Base-by-base conservation (phyloP, 202 grass and related monocot species). In the Carex sylvatica region DNA sequence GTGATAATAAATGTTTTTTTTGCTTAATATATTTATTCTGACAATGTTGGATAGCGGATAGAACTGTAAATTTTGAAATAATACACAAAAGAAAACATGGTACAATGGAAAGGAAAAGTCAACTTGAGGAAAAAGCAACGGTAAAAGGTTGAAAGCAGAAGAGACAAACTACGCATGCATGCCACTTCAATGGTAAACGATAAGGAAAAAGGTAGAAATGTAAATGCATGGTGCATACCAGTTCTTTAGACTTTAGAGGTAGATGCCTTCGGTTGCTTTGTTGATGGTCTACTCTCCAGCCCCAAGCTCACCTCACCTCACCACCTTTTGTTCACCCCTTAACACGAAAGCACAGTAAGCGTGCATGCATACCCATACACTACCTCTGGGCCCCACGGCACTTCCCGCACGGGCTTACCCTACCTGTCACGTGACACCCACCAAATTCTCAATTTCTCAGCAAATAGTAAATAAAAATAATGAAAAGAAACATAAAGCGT, bases 351-450 rank as follows among this genome's bases (percentile, higher is more conserved):
- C n/a, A 36, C 74, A 77, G 44, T 30, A 74, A 75, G 53, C 74
- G 68, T 71, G 68, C 68, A 71, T 71, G 68, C 68, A 71, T n/a
- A 46, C 12, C 49, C 49, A 55, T 75, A 36, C 53, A 59, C 74
- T 19, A 20, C 4, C 8, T 36, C 52, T 59, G 53, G 72, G 52
- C 3, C 74, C 74, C 74, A 59, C 74, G 5, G 5, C 74, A 77
- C 52, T 52, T 0, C 4, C 28, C 72, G 22, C 72, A 75, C 44
- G 70, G 11, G 46, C 44, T 52, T 74, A 5, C 44, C 6, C 74
- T 36, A 58, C 74, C 74, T 77, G 74, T 77, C 74, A 77, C 53
- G 74, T 77, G 74, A 77, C 52, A 77, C 74, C 52, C 74, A 77
- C 53, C 71, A 74, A 12, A 52, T 24, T 47, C 11, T 14, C 19